Conservation (phyloP, 257 asterid species). For the Fraxinus cuspidata region DNA sequence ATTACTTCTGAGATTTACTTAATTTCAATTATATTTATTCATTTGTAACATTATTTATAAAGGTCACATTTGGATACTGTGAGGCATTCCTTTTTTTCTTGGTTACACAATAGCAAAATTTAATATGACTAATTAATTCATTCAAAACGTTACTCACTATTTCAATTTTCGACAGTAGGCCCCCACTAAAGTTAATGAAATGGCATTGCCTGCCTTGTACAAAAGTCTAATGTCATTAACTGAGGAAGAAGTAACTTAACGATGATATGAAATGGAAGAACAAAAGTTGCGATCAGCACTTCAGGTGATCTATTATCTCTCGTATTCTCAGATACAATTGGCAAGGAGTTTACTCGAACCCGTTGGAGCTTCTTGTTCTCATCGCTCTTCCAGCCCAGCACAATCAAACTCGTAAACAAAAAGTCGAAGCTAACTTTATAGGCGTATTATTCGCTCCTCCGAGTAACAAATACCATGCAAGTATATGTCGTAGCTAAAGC, state of each 20-base stretch:
- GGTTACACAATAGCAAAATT: no score
- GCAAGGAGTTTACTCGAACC: neutral
- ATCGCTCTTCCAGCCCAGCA: neutral
- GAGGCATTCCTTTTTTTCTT: no score
- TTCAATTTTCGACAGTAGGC: no score
- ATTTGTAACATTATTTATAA: no score
- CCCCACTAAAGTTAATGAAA: no score
- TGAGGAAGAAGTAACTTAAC: neutral
- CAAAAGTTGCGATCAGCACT: neutral
- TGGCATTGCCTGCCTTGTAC: neutral
- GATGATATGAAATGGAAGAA: neutral
- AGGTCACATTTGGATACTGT: no score
- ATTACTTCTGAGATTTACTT: no score
- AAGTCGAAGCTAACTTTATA: neutral
- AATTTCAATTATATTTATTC: no score
- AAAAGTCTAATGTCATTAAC: neutral
- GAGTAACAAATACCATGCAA: slow-evolving; percentile 34
- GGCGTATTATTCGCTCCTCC: slow-evolving; percentile 22
- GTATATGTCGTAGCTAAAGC: slow-evolving; percentile 51
- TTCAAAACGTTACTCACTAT: no score
- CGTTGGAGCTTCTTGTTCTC: neutral
- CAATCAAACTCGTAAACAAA: neutral
- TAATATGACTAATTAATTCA: no score
- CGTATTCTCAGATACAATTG: neutral
- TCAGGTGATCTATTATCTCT: neutral